phyloP scores from a whole-genome alignment of 306 rosid species.

The Leucaena leucocephala region DNA sequence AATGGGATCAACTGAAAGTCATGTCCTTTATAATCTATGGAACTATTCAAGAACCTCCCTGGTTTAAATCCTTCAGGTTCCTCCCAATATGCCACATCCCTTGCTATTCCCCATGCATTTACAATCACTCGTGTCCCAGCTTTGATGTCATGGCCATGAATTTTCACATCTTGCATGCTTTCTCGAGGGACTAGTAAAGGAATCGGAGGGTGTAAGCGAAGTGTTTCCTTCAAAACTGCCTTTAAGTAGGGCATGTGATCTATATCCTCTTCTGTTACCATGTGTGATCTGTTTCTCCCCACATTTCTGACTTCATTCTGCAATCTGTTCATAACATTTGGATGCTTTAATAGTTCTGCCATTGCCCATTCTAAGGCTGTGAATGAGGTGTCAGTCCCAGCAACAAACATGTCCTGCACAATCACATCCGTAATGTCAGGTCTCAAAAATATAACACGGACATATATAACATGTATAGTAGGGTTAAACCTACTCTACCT shows the following conservation, averaged over 20 bases:
- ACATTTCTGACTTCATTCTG: conserved; percentile 40
- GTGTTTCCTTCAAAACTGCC: conserved; percentile 53
- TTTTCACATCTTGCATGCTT: conserved; percentile 28
- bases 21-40: conserved; percentile 41
- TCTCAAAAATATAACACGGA: too few species aligned
- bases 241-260: conserved; percentile 46
- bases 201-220: conserved; percentile 47
- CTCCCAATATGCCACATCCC: conserved; percentile 40
- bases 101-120: conserved; percentile 46
- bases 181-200: conserved; percentile 52
- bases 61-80: conserved; percentile 45
- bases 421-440: neutral
- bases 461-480: too few species aligned
- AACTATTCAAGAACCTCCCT: conserved; percentile 44
- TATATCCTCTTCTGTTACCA: conserved; percentile 45
- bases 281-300: conserved; percentile 13
- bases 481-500: too few species aligned
- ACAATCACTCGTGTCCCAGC: conserved; percentile 29
- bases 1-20: conserved; percentile 47
- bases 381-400: conserved; percentile 56
- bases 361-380: conserved; percentile 57
- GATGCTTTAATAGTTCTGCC: conserved; percentile 53
- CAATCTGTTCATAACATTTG: conserved; percentile 42
- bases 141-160: conserved; percentile 17
- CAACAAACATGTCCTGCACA: conserved; percentile 41